Evolutionary conservation across 1,139 yeast genomes (phyloP).

Genomic region (Meyerozyma elateridarum): DNA sequence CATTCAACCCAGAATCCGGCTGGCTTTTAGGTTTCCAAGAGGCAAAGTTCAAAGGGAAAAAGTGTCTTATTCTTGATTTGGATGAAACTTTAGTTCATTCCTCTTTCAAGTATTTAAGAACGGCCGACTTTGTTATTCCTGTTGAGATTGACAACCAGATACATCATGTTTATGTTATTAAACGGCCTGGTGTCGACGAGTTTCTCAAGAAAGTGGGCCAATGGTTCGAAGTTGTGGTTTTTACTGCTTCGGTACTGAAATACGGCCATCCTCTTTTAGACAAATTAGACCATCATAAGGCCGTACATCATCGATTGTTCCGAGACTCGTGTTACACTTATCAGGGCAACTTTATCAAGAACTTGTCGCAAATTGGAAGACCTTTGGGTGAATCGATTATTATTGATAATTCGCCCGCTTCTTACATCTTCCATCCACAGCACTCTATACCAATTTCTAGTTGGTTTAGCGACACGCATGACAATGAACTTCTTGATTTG

Average conservation of each 20-base stretch:
- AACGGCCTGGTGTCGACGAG: constrained; percentile 97
- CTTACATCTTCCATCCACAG: constrained; percentile 94
- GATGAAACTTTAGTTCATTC: constrained; percentile 97
- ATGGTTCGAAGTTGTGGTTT: constrained; percentile 89
- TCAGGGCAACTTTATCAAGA: constrained; percentile 93
- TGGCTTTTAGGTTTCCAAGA: constrained; percentile 54
- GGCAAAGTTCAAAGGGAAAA: constrained; percentile 45
- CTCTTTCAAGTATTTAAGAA: constrained; percentile 83
- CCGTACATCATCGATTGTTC: constrained; percentile 87
- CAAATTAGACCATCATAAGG: constrained; percentile 66
- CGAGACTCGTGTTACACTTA: constrained; percentile 63
- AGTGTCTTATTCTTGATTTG: constrained; percentile 84
- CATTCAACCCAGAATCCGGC: constrained; percentile 52
- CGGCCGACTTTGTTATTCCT: constrained; percentile 86
- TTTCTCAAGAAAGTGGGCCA: constrained; percentile 80
- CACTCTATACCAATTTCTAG: constrained; percentile 97
- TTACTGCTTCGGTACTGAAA: constrained; percentile 91
- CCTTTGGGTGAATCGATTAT: constrained; percentile 83
- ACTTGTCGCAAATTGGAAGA: constrained; percentile 88
- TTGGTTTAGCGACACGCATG: constrained; percentile 98
- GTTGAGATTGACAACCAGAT: constrained; percentile 77
- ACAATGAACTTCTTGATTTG: constrained; percentile 87
- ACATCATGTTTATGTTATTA: constrained; percentile 93
- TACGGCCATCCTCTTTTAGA: constrained; percentile 95
- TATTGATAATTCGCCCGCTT: constrained; percentile 95